These are phyloP conservation scores for Raffaelea arxii DNA, from an alignment of 2,329 filamentous ascomycete genomes.

Conservation along the genomic window DNA sequence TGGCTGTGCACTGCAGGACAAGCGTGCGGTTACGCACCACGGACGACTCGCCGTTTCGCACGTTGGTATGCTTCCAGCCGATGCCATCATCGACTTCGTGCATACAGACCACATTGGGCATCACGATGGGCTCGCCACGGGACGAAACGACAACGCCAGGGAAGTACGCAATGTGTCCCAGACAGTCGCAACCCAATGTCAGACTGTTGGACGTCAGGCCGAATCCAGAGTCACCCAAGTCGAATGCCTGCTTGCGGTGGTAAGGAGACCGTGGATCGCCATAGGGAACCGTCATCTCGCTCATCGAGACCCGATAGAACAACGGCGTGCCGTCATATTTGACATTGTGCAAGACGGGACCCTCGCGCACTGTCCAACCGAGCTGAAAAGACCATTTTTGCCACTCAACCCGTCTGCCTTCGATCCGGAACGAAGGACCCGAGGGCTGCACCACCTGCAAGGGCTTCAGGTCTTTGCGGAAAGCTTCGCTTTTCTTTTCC, in stretches of 20 bases:
- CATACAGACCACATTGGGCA: slow-evolving; percentile 51
- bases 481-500: no score
- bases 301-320: slow-evolving; percentile 56
- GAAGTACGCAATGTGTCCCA: slow-evolving; percentile 56
- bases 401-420: slow-evolving; percentile 42
- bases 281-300: slow-evolving; percentile 60
- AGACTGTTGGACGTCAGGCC: slow-evolving; percentile 61
- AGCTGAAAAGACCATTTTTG: slow-evolving; percentile 63
- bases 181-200: slow-evolving; percentile 59
- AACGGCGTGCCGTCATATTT: slow-evolving; percentile 57
- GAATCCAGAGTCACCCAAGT: slow-evolving; percentile 60
- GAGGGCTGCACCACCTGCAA: slow-evolving; percentile 25
- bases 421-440: slow-evolving; percentile 23
- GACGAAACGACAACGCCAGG: slow-evolving; percentile 43
- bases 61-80: slow-evolving; percentile 64
- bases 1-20: slow-evolving; percentile 59
- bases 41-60: slow-evolving; percentile 48
- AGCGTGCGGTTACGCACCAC: slow-evolving; percentile 51
- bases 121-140: slow-evolving; percentile 37
- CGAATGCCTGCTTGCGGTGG: slow-evolving; percentile 63
- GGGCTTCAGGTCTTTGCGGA: slow-evolving; percentile 44
- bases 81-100: slow-evolving; percentile 62
- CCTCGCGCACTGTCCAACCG: slow-evolving; percentile 60
- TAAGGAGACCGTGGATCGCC: slow-evolving; percentile 56
- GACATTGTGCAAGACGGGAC: slow-evolving; percentile 60